Evolutionary conservation across 2,329 filamentous ascomycete species (phyloP), one percentile per base, ranked within the genome.

Genomic region (Orbilia quercus): DNA sequence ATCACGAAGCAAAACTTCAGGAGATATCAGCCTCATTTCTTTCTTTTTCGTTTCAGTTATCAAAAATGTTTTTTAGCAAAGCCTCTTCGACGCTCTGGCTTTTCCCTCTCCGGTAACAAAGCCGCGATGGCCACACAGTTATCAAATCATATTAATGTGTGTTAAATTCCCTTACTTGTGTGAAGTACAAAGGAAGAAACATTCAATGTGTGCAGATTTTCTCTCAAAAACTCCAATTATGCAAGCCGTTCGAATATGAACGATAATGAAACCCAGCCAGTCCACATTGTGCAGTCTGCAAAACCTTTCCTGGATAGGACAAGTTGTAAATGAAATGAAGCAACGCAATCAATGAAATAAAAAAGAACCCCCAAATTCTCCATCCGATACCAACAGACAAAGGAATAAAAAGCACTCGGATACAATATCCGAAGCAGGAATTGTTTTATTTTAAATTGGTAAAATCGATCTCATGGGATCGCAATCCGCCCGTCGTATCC

Each of bases 391-490:
- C 5, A 36, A 11, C n/a, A 38, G 1, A 20, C n/a, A 54, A 54
- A 54, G 4, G 20, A 11, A 20, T 11, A 54, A 54, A 54, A 4
- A 9, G 7, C 16, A 12, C 5, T 47, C 23, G 20, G 16, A 6
- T 47, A 22, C 14, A 22, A 6, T 54, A 25, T 54, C 22, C n/a
- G n/a, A n/a, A n/a, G n/a, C n/a, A n/a, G n/a, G n/a, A n/a, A n/a
- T 36, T 23, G 2, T 4, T 59, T 59, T 36, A 64, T 58, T 64
- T 71, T 44, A 71, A 28, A 51, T 60, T 73, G 40, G 69, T 73
- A 36, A 66, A 73, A 51, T 73, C 69, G 22, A 55, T 42, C 23
- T 73, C 69, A 20, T 62, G 54, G 5, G 60, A 25, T 23, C 69
- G 54, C 44, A 73, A 51, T 1, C 69, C 69, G 11, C 59, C 65